Evolutionary conservation across 257 asterid species (phyloP).

Genomic region (Asclepias syriaca): DNA sequence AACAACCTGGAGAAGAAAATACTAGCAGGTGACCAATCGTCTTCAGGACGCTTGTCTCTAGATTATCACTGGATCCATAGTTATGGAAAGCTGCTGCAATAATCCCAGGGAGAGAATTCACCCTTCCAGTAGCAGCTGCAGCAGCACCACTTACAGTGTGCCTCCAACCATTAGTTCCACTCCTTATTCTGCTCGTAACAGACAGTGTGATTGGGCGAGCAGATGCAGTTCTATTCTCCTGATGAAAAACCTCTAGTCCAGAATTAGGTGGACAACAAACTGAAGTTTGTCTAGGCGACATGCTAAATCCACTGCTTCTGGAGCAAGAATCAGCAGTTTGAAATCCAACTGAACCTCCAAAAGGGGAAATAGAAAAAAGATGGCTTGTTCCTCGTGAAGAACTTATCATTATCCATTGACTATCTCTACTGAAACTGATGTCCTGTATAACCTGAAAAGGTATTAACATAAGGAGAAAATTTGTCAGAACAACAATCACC

Average conservation of each 20-base stretch:
- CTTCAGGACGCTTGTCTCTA: constrained; percentile 36
- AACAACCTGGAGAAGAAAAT: constrained; percentile 74
- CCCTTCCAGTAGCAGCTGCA: constrained; percentile 71
- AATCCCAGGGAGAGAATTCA: constrained; percentile 46
- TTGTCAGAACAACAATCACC: neutral
- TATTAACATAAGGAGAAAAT: constrained; percentile 11
- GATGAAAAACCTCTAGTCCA: constrained; percentile 44
- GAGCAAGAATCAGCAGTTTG: constrained; percentile 27
- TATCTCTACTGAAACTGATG: constrained; percentile 78
- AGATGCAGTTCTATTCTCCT: constrained; percentile 22
- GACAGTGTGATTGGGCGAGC: constrained; percentile 26
- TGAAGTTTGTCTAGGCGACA: constrained; percentile 27
- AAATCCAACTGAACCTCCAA: constrained; percentile 34
- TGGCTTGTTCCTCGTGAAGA: constrained; percentile 87
- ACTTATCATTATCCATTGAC: constrained; percentile 56
- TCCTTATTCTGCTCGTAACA: constrained; percentile 29
- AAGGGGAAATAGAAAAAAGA: constrained; percentile 73
- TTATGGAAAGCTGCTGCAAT: constrained; percentile 65
- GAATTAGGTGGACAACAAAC: constrained; percentile 33
- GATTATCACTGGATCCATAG: constrained; percentile 34
- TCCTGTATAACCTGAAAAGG: constrained; percentile 81
- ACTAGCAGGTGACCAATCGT: constrained; percentile 56
- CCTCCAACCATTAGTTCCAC: constrained; percentile 31
- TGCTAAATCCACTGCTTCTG: constrained; percentile 26
- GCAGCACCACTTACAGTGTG: constrained; percentile 72